Conservation (phyloP, 306 rosid species). For the Pyrus communis region DNA sequence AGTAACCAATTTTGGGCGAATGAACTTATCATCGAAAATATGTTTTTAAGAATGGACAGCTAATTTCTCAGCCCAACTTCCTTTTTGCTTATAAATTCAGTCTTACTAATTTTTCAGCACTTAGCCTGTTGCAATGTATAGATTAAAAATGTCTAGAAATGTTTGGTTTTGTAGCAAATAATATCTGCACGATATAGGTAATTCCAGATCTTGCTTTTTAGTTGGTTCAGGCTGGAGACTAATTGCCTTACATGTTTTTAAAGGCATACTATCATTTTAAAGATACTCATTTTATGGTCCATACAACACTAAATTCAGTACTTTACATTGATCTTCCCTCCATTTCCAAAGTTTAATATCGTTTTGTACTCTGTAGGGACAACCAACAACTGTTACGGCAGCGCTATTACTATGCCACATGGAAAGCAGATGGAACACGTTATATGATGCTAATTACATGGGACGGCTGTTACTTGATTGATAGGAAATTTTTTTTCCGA, state of each 20-base stretch:
- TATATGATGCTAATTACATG: conserved; percentile 90
- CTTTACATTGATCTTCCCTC: no score
- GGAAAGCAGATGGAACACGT: conserved; percentile 99
- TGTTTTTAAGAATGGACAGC: neutral
- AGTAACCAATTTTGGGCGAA: neutral
- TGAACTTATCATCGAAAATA: neutral
- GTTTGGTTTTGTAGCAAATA: neutral
- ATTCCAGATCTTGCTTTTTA: neutral
- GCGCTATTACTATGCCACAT: conserved; percentile 92
- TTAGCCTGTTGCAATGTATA: neutral
- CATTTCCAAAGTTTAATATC: neutral
- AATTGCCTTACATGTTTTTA: neutral
- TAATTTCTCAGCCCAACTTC: neutral
- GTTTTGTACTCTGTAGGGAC: conserved; percentile 41
- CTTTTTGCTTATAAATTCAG: neutral
- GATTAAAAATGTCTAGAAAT: neutral
- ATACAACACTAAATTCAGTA: neutral
- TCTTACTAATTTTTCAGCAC: neutral
- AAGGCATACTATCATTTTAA: neutral
- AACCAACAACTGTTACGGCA: conserved; percentile 80
- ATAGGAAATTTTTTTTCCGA: conserved; percentile 70
- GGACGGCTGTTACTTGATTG: conserved; percentile 90
- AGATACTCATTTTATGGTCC: neutral
- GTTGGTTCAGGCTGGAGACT: neutral
- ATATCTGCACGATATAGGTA: neutral